Evolutionary conservation across 2,329 filamentous ascomycete species (phyloP), one percentile per base, ranked within the genome.

Genomic region (Alternaria sp.): DNA sequence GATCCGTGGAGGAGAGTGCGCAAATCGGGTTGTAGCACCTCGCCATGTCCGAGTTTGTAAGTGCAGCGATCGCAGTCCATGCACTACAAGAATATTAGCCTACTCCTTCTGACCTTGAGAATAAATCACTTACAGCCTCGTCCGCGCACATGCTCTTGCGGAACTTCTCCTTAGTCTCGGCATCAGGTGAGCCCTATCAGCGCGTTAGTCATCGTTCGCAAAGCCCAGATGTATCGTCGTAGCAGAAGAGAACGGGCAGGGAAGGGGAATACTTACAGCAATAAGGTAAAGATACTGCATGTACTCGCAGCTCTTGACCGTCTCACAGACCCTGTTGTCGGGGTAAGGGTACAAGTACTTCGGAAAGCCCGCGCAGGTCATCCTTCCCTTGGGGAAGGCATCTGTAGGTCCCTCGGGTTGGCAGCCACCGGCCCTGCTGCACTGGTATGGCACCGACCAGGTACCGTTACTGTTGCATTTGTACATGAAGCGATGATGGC

Each of bases 51-150:
- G 8, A 45, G 18, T 12, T 18, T 55, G 26, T 44, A 64, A 15
- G 56, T 47, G 33, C 62, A 64, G 10, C 62, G 62, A 46, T 64
- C 62, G 18, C 62, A 64, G n/a, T 41, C 58, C 21, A 33, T 33
- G 55, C 62, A 64, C 62, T 64, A 25, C 18, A 20, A 7, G 20
- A 18, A 23, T 28, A 26, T 49, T 18, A 55, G 47, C 18, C 33
- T 7, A 37, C 23, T 25, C 30, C 46, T 10, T 4, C 33, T 20
- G 6, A 9, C 11, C 6, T 25, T 20, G 23, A 53, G 4, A 25
- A 26, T 15, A 14, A 5, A 3, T 6, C 18, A 57, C 62, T 55
- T 59, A 64, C 62, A 41, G 58, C 54, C 21, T 15, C 30, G 18
- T 37, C 20, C 9, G 8, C 26, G 30, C 62, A 64, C 62, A 64